Evolutionary conservation across 1,284 basidiomycete species (phyloP).

Genomic region (Meira miltonrushii): DNA sequence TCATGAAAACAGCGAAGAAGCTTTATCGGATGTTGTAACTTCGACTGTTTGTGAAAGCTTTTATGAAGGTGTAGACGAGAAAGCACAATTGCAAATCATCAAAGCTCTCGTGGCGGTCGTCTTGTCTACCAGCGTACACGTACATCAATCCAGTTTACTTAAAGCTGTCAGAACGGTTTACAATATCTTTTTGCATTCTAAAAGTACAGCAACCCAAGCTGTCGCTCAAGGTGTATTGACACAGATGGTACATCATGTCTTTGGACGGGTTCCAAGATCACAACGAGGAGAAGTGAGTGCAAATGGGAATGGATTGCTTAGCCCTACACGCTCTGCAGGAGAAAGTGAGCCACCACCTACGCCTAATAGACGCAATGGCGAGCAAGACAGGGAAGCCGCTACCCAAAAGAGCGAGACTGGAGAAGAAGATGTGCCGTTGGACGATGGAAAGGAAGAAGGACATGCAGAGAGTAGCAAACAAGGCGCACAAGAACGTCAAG

Average conservation of each 20-base stretch:
- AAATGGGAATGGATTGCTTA: not conserved
- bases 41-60: slow-evolving; percentile 50
- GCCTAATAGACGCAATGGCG: slow-evolving; percentile 6
- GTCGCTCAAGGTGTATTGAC: slow-evolving; percentile 49
- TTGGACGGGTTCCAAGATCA: slow-evolving; percentile 37
- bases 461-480: not conserved
- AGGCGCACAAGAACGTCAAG: not conserved
- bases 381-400: not conserved
- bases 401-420: not conserved
- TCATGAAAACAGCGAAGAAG: slow-evolving; percentile 17
- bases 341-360: not conserved
- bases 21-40: slow-evolving; percentile 48
- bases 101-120: slow-evolving; percentile 50
- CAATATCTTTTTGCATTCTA: slow-evolving; percentile 50
- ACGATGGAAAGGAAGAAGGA: slow-evolving; percentile 5
- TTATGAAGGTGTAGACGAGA: slow-evolving; percentile 44
- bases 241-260: slow-evolving; percentile 51
- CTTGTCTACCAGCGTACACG: slow-evolving; percentile 42
- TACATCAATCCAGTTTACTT: slow-evolving; percentile 48
- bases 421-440: slow-evolving; percentile 11
- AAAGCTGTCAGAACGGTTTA: slow-evolving; percentile 55
- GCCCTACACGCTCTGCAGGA: not conserved
- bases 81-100: slow-evolving; percentile 46
- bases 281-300: not conserved
- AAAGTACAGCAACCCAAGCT: slow-evolving; percentile 44